Percentiles rank a stretch among this genome's conserved stretches.
Evolutionary conservation across 306 rosid species (phyloP).

Genomic region (Vigna unguiculata): DNA sequence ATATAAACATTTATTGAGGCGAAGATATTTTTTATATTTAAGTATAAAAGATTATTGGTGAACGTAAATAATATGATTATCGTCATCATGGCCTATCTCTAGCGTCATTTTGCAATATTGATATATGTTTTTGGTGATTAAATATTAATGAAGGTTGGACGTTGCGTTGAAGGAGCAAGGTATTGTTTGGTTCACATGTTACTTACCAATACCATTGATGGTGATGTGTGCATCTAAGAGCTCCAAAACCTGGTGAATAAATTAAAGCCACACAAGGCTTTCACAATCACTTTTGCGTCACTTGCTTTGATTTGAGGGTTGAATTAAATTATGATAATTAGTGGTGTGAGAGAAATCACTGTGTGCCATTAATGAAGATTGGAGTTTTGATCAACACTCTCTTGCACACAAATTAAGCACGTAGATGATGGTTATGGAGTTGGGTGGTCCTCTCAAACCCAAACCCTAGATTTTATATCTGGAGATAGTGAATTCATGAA

Average conservation of each 20-base stretch:
- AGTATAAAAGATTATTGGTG: neutral
- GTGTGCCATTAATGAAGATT: neutral
- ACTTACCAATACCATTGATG: constrained; percentile 40
- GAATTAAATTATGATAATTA: constrained; percentile 15
- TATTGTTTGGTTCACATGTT: constrained; percentile 44
- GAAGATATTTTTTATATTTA: neutral
- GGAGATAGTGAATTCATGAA: neutral
- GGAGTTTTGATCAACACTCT: neutral
- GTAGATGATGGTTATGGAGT: neutral
- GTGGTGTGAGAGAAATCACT: constrained; percentile 21
- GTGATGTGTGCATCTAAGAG: constrained; percentile 4
- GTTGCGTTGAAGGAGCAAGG: constrained; percentile 35
- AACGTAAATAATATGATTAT: neutral
- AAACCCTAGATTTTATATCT: constrained; percentile 31
- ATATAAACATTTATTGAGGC: neutral
- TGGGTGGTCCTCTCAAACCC: constrained; percentile 5
- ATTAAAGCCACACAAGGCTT: constrained; percentile 22
- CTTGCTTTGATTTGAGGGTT: constrained; percentile 18
- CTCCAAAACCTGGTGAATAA: constrained; percentile 37
- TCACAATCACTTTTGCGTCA: constrained; percentile 38
- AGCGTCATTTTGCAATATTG: constrained; percentile 5
- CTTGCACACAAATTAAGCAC: constrained; percentile 13
- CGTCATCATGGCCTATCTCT: constrained; percentile 9
- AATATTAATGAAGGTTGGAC: constrained; percentile 32
- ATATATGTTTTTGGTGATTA: neutral